Evolutionary conservation across 164 flowering plant species (phyloP), one percentile per base, ranked within the genome.

Genomic region (Pachysandra terminalis): DNA sequence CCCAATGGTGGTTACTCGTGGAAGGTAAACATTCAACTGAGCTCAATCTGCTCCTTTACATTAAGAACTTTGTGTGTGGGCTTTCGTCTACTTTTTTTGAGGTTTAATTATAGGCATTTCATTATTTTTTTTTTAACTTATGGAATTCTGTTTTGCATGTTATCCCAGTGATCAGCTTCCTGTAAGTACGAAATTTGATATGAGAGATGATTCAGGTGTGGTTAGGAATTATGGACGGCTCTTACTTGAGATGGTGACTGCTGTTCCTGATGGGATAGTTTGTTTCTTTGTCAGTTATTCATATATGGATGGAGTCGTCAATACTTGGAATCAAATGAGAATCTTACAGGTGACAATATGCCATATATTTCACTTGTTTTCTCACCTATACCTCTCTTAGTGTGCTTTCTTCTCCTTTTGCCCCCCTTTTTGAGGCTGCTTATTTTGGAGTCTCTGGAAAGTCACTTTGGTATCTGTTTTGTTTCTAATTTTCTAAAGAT

Each of bases 241-340:
- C 51, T 83, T 96, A 83, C 81, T 93, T 59, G 99, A 96, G 81
- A 93, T 96, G 99, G 98, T 87, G 23, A 80, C 98, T 68, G 78
- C 93, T 74, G 99, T 93, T 67, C 99, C 99, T 22, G 99, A 96
- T 85, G 99, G 99, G 68, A 71, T 96, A 71, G 99, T 91, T 45
- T 96, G 98, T 75, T 96, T 96, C 78, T 96, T 96, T 73, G 99
- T 96, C 63, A 96, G 99, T 83, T 96, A 96, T 73, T 96, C 99
- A 3, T 96, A 96, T 71, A 96, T 96, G 99, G 99, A 96, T 82
- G 96, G 85, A 58, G 93, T 93, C 54, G 86, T 96, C 48, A 91
- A 87, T 71, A 88, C 86, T 68, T 96, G 99, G 99, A 90, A 96
- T 79, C 92, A 96, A 71, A 83, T 70, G 79, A 92, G 92, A 59